These are phyloP conservation scores for Kluyveromyces marxianus DNA, from an alignment of 1,139 yeast species.

Conservation along the genomic window DNA sequence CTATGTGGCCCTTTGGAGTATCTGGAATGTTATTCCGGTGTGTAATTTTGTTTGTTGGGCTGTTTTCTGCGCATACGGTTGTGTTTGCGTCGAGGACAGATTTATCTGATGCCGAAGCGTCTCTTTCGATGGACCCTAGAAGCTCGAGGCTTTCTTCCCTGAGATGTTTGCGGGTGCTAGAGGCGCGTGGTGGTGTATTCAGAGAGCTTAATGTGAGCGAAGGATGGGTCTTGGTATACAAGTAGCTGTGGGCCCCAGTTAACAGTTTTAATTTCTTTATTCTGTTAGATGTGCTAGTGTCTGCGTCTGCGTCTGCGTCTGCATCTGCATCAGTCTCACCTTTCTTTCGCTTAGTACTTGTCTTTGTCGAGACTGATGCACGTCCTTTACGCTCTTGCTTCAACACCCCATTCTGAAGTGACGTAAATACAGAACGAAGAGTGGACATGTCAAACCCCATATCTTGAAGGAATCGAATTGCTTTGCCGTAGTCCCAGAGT, in stretches of 20 bases:
- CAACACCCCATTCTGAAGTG: background rate
- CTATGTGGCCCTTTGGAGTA: too few relatives aligned
- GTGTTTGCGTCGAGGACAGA: background rate
- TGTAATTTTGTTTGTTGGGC: background rate
- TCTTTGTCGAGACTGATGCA: too few relatives aligned
- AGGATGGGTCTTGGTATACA: background rate
- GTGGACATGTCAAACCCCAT: background rate
- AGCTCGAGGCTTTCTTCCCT: background rate
- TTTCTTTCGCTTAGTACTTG: too few relatives aligned
- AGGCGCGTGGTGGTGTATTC: background rate
- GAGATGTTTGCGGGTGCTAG: background rate
- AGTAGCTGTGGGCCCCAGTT: background rate
- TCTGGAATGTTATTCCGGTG: too few relatives aligned
- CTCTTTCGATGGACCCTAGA: background rate
- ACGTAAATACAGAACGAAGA: background rate
- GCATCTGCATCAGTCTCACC: background rate
- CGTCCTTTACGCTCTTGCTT: background rate
- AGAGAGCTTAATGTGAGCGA: background rate
- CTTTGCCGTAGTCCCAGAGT: constrained; percentile 6
- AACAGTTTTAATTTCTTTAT: background rate
- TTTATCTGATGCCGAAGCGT: background rate
- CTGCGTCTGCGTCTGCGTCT: background rate
- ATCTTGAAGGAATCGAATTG: constrained; percentile 2
- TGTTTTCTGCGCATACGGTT: background rate
- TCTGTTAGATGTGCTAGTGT: too few relatives aligned